Base-by-base conservation (phyloP, 768 basidiomycete genomes). In the Amanita jacksonii region DNA sequence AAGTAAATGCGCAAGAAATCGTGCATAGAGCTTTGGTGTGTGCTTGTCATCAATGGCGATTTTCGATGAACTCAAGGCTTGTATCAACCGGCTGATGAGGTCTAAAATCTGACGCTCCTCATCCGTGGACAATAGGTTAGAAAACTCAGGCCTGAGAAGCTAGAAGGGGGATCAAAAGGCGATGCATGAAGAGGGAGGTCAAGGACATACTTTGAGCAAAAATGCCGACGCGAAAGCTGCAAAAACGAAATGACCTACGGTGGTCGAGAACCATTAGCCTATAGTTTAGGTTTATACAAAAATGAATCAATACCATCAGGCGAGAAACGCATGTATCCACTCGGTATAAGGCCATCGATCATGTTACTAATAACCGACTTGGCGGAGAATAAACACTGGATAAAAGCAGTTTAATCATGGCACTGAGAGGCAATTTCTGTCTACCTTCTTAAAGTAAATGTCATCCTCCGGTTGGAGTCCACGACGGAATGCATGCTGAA, bases 1-100 rank as follows among this genome's bases (percentile, higher is more conserved):
- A 15, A 89, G 65, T 20, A 88, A 64, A n/a, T 79, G 70, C 0
- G 80, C 76, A 5, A 89, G 70, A 68, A 89, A 89, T 10, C 84
- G 76, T 9, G 86, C 82, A 52, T 88, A 86, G 25, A 88, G 66
- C 51, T 77, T 81, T 1, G 85, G 86, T 0, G 84, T 85, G 55
- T 89, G 86, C 10, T 81, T 73, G 52, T 85, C 83, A 52, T 89
- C 86, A 39, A 88, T 84, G 12, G 85, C 81, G 38, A 87, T 76
- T 45, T 80, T 79, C 9, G 78, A 73, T 4, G 77, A 79, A 58
- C 75, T 78, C 43, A 88, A 62, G 0, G 76, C 81, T 48, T 81
- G 76, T 51, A 89, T 86, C 16, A 89, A 68, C 8, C 74, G 73
- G 30, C 78, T 71, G 44, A 89, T 85, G 50, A 79, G 65, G 46